These are phyloP conservation scores for Xylariaceae sp. DNA, from an alignment of 2,329 filamentous ascomycete species.

Conservation along the genomic window DNA sequence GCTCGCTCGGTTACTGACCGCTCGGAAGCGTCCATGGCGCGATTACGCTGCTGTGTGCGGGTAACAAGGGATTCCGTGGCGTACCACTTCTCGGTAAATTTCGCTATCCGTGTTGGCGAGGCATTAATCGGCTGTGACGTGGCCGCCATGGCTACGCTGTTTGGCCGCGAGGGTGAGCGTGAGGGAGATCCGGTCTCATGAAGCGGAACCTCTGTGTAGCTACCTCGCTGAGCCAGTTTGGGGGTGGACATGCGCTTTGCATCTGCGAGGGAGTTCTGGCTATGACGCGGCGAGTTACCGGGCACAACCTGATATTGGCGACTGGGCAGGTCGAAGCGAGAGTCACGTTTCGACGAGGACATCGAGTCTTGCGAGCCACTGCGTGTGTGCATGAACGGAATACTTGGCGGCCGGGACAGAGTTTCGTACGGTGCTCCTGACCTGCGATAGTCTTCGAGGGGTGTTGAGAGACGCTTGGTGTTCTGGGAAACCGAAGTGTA, in stretches of 20 bases:
- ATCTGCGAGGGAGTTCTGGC: slow-evolving; percentile 40
- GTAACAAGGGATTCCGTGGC: slow-evolving; percentile 51
- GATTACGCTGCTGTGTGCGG: slow-evolving; percentile 51
- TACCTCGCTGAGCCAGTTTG: slow-evolving; percentile 35
- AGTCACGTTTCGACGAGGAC: slow-evolving; percentile 48
- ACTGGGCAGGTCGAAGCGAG: slow-evolving; percentile 51
- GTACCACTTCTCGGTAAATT: slow-evolving; percentile 54
- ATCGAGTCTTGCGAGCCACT: slow-evolving; percentile 56
- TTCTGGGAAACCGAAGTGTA: slow-evolving; percentile 40
- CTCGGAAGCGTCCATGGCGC: slow-evolving; percentile 37
- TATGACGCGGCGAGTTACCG: slow-evolving; percentile 40
- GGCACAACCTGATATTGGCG: slow-evolving; percentile 51
- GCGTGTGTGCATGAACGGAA: slow-evolving; percentile 81
- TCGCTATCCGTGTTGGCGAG: slow-evolving; percentile 38
- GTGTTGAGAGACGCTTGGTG: slow-evolving; percentile 58
- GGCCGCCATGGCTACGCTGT: slow-evolving; percentile 9
- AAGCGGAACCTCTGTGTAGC: slow-evolving; percentile 49
- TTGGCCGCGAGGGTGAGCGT: slow-evolving; percentile 17
- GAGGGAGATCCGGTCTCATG: slow-evolving; percentile 34
- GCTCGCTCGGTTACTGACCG: slow-evolving; percentile 16
- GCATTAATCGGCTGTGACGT: slow-evolving; percentile 24
- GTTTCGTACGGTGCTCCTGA: slow-evolving; percentile 44
- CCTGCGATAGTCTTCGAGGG: slow-evolving; percentile 38
- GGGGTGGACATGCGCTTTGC: slow-evolving; percentile 46
- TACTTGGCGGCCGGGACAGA: slow-evolving; percentile 46